Conservation (phyloP, 805 yeast species). For the Wickerhamiella spandovensis region DNA sequence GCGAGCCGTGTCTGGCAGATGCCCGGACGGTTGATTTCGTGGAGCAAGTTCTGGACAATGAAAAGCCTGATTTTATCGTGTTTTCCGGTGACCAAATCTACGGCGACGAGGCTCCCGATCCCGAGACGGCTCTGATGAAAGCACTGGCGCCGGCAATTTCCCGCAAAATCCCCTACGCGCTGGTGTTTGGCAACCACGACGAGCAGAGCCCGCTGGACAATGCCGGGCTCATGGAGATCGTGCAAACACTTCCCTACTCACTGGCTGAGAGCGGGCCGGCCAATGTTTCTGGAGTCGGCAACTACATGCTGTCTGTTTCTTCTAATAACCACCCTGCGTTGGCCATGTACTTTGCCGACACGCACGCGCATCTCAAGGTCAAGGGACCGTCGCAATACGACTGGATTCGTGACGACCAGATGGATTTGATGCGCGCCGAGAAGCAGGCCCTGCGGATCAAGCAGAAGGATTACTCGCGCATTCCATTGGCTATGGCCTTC, state of each 20-base stretch:
- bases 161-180: constrained; percentile 67
- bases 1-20: constrained; percentile 64
- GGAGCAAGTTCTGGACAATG: constrained; percentile 49
- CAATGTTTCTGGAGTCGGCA: constrained; percentile 70
- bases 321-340: constrained; percentile 32
- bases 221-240: constrained; percentile 43
- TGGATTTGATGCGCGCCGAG: constrained; percentile 38
- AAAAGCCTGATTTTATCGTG: constrained; percentile 73
- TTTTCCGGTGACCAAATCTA: constrained; percentile 85
- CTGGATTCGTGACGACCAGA: constrained; percentile 62
- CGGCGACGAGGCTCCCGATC: constrained; percentile 69
- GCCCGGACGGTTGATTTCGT: constrained; percentile 52
- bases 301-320: constrained; percentile 43
- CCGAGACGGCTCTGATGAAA: constrained; percentile 71
- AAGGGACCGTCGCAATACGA: constrained; percentile 52
- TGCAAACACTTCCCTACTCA: constrained; percentile 52
- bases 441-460: constrained; percentile 22
- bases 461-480: constrained; percentile 27
- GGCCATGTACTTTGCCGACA: constrained; percentile 65
- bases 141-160: constrained; percentile 55
- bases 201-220: constrained; percentile 66
- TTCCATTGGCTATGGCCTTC: constrained; percentile 68
- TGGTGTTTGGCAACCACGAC: constrained; percentile 88
- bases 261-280: constrained; percentile 49
- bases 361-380: constrained; percentile 55